A percentile compares a stretch with the other conserved stretches of the same genome.
phyloP scores from a whole-genome alignment of 2,329 filamentous ascomycete species.

The Aschersonia sp. region DNA sequence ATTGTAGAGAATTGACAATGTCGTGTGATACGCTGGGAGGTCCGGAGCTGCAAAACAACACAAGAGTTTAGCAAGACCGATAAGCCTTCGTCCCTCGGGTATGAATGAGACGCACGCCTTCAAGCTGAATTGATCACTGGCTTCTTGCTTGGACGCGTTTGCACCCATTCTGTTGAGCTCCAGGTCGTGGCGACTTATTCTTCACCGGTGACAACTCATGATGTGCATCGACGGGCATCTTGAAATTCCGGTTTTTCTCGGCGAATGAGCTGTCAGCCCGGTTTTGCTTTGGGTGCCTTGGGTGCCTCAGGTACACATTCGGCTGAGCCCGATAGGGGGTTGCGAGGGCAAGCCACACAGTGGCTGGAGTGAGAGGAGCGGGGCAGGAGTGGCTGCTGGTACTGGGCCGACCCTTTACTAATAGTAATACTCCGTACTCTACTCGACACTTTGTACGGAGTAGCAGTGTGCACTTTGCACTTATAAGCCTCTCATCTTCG shows the following conservation, averaged over 20 bases:
- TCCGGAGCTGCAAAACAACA: constrained; percentile 16
- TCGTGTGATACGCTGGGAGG: constrained; percentile 57
- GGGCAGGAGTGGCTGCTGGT: too few species aligned
- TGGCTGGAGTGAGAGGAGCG: constrained; percentile 1
- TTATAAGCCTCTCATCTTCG: too few species aligned
- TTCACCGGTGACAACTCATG: constrained; percentile 8
- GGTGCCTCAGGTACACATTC: constrained; percentile 16
- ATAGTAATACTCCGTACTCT: too few species aligned
- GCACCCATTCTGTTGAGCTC: constrained; percentile 37
- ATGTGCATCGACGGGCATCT: neutral
- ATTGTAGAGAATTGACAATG: constrained; percentile 70
- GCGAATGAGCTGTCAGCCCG: too few species aligned
- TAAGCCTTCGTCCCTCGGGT: neutral
- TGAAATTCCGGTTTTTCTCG: constrained; percentile 14
- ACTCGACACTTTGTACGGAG: too few species aligned
- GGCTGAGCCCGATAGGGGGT: neutral
- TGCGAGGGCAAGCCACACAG: constrained; percentile 1
- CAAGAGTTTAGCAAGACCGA: neutral
- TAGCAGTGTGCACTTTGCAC: too few species aligned
- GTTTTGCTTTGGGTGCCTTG: constrained; percentile 1
- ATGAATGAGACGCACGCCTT: constrained; percentile 32
- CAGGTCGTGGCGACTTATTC: constrained; percentile 18
- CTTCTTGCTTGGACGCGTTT: constrained; percentile 37
- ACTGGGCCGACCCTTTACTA: too few species aligned
- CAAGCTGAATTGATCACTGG: constrained; percentile 27